phyloP scores from a whole-genome alignment of 805 yeast species.

The Komagataella pseudopastoris region DNA sequence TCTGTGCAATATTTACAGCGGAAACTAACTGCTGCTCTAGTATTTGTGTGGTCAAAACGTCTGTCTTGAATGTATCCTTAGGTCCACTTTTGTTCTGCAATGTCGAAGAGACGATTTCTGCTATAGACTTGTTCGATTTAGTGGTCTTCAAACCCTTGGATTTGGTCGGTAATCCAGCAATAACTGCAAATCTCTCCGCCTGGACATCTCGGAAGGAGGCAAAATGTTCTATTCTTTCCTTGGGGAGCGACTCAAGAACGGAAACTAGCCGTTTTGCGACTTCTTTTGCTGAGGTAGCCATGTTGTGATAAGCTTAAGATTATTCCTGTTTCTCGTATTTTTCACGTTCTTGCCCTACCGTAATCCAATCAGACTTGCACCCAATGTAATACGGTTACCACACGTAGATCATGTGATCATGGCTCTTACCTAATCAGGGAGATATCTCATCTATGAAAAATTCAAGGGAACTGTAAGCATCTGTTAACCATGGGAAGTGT shows the following conservation, averaged over 20 bases:
- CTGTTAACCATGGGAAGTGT: slow-evolving; percentile 53
- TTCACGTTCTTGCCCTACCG: background rate
- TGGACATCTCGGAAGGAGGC: slow-evolving; percentile 61
- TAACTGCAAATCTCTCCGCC: slow-evolving; percentile 36
- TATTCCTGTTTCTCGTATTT: background rate
- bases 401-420: background rate
- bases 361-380: background rate
- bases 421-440: background rate
- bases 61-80: slow-evolving; percentile 30
- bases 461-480: background rate
- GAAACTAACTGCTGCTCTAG: slow-evolving; percentile 42
- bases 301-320: background rate
- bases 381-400: background rate
- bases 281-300: slow-evolving; percentile 1
- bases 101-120: slow-evolving; percentile 24
- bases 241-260: slow-evolving; percentile 49
- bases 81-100: slow-evolving; percentile 20
- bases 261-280: slow-evolving; percentile 40
- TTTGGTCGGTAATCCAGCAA: slow-evolving; percentile 31
- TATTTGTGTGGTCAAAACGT: slow-evolving; percentile 33
- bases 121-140: slow-evolving; percentile 11
- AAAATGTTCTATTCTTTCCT: slow-evolving; percentile 53
- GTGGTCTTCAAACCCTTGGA: slow-evolving; percentile 17
- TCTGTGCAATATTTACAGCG: slow-evolving; percentile 39
- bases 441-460: background rate